These are phyloP conservation scores for Pseudogymnoascus sp. DNA, from an alignment of 2,329 filamentous ascomycete species.

Conservation along the genomic window DNA sequence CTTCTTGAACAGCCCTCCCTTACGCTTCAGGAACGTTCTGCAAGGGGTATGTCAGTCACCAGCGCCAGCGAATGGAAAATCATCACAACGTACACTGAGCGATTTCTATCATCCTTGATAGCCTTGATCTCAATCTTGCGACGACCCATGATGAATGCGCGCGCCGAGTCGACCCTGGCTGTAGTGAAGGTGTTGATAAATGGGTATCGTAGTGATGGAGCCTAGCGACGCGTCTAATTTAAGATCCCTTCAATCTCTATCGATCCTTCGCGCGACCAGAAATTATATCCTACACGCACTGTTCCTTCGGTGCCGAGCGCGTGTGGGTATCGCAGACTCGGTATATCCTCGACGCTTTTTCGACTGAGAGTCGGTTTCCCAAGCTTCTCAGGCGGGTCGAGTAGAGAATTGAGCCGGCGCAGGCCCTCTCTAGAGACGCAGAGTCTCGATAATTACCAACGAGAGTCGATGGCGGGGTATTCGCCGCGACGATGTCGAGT, in stretches of 20 bases:
- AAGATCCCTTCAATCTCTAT: not conserved
- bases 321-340: not conserved
- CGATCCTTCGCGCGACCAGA: conserved; percentile 1
- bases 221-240: conserved; percentile 3
- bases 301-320: not conserved
- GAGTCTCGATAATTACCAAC: conserved; percentile 4
- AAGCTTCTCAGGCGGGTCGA: conserved; percentile 1
- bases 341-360: conserved; percentile 2
- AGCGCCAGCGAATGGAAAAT: conserved; percentile 3
- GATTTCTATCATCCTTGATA: conserved; percentile 97
- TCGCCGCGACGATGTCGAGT: conserved; percentile 2
- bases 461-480: conserved; percentile 4
- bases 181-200: not conserved
- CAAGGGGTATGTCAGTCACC: conserved; percentile 15
- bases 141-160: conserved; percentile 65
- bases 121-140: conserved; percentile 99
- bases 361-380: not conserved
- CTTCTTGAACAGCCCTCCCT: conserved; percentile 98
- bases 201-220: not conserved
- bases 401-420: conserved; percentile 6
- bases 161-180: conserved; percentile 19
- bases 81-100: conserved; percentile 71
- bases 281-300: conserved; percentile 1
- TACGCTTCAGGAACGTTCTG: conserved; percentile 96
- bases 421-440: not conserved